Evolutionary conservation across 495 filamentous ascomycete genomes (phyloP).

Genomic region (Neurospora sp.): DNA sequence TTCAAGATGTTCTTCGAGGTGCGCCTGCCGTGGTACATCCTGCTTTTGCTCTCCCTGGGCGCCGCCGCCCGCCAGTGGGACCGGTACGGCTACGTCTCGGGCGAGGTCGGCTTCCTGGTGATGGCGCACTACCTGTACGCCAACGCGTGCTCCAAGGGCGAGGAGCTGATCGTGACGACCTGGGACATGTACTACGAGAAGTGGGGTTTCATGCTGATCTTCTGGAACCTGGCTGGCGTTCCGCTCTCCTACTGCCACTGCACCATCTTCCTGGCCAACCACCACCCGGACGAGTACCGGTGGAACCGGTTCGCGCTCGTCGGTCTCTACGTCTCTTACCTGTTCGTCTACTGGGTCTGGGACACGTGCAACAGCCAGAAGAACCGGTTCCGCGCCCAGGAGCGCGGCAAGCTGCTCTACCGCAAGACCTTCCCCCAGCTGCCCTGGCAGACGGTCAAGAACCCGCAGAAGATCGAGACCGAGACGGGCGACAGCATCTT

Average conservation of each 20-base stretch:
- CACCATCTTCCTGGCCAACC: constrained; percentile 86
- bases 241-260: constrained; percentile 96
- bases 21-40: constrained; percentile 90
- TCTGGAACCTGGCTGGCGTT: constrained; percentile 97
- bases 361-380: constrained; percentile 89
- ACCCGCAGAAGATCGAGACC: constrained; percentile 79
- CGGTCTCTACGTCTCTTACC: constrained; percentile 59
- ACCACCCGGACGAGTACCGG: constrained; percentile 70
- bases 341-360: constrained; percentile 89
- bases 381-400: constrained; percentile 79
- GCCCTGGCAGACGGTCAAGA: constrained; percentile 77
- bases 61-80: constrained; percentile 85
- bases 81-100: constrained; percentile 79
- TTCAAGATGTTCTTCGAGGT: constrained; percentile 99
- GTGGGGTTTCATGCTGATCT: constrained; percentile 99
- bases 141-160: constrained; percentile 92
- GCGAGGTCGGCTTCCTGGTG: constrained; percentile 77
- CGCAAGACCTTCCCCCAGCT: constrained; percentile 90
- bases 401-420: constrained; percentile 59
- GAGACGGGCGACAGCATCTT: constrained; percentile 71
- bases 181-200: constrained; percentile 99
- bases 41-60: constrained; percentile 68
- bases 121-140: constrained; percentile 95
- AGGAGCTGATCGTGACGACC: constrained; percentile 87
- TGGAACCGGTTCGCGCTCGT: constrained; percentile 61